Evolutionary conservation across 768 basidiomycete species (phyloP).

Genomic region (Amanita muscaria): DNA sequence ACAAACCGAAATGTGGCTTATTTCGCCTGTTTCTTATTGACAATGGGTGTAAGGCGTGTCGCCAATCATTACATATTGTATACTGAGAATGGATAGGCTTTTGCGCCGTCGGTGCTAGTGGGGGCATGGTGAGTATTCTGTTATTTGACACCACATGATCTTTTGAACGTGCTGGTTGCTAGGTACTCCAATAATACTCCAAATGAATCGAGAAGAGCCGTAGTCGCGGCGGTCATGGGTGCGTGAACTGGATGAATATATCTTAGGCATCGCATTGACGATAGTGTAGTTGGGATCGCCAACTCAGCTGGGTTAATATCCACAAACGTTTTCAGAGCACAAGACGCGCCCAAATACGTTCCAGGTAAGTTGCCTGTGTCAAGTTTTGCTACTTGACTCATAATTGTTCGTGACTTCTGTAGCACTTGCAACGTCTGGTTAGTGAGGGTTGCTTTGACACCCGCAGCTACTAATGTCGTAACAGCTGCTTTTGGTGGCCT

Average conservation of each 20-base stretch:
- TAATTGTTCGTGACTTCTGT: slow-evolving; percentile 2
- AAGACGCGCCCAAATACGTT: slow-evolving; percentile 42
- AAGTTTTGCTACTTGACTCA: not conserved
- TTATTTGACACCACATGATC: too few relatives aligned
- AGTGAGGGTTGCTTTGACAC: slow-evolving; percentile 7
- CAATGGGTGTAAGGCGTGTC: slow-evolving; percentile 31
- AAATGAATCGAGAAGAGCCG: slow-evolving; percentile 37
- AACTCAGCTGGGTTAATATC: slow-evolving; percentile 42
- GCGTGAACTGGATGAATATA: slow-evolving; percentile 10
- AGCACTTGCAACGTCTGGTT: slow-evolving; percentile 38
- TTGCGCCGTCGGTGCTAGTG: slow-evolving; percentile 38
- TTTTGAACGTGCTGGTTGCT: slow-evolving; percentile 12
- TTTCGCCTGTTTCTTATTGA: slow-evolving; percentile 47
- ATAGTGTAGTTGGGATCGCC: slow-evolving; percentile 42
- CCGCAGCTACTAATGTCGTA: slow-evolving; percentile 1
- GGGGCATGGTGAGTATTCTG: slow-evolving; percentile 27
- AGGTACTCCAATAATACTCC: slow-evolving; percentile 44
- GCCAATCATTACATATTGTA: not conserved
- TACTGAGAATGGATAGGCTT: slow-evolving; percentile 23
- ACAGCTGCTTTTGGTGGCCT: slow-evolving; percentile 39
- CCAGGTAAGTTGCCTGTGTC: slow-evolving; percentile 22
- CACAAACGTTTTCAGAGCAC: slow-evolving; percentile 41
- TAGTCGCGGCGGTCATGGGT: slow-evolving; percentile 46
- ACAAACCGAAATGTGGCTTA: slow-evolving; percentile 36
- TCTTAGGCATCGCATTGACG: too few relatives aligned